These are phyloP conservation scores for Oenanthe sinensis DNA, from an alignment of 129 eudicot genomes.

Conservation along the genomic window DNA sequence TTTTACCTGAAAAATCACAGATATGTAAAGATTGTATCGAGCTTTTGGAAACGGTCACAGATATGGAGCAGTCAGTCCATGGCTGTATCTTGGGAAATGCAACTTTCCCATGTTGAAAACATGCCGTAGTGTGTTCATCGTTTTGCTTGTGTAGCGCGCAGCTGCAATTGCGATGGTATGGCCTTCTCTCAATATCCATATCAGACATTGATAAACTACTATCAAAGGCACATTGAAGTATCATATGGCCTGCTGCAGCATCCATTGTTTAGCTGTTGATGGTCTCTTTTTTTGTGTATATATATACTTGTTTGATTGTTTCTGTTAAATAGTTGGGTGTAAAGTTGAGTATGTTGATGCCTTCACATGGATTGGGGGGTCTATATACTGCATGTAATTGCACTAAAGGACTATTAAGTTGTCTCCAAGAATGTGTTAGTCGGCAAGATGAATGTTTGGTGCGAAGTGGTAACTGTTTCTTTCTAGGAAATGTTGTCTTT, in stretches of 20 bases:
- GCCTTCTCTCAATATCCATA: slow-evolving; percentile 28
- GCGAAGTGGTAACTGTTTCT: not conserved
- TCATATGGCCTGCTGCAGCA: slow-evolving; percentile 11
- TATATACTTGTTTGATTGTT: not conserved
- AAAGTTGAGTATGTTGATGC: not conserved
- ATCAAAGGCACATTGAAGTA: slow-evolving; percentile 20
- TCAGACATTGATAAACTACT: slow-evolving; percentile 32
- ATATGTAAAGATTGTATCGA: slow-evolving; percentile 2
- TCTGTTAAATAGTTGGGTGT: not conserved
- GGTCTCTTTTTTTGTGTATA: not conserved
- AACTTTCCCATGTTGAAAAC: slow-evolving; percentile 10
- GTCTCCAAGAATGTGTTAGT: not conserved
- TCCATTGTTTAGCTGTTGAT: slow-evolving; percentile 6
- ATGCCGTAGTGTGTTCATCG: slow-evolving; percentile 6
- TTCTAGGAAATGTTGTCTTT: not conserved
- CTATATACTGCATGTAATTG: slow-evolving; percentile 2
- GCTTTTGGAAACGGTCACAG: slow-evolving; percentile 1
- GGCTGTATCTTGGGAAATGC: slow-evolving; percentile 11
- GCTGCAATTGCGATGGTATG: slow-evolving; percentile 37
- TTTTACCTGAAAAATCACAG: not conserved
- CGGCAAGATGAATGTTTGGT: not conserved
- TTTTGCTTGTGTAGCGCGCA: slow-evolving; percentile 33
- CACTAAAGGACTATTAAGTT: not conserved
- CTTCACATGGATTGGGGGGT: slow-evolving; percentile 1
- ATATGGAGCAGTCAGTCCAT: slow-evolving; percentile 3